Conservation (phyloP, 106 monocot species). For the Iris macrosiphon region DNA sequence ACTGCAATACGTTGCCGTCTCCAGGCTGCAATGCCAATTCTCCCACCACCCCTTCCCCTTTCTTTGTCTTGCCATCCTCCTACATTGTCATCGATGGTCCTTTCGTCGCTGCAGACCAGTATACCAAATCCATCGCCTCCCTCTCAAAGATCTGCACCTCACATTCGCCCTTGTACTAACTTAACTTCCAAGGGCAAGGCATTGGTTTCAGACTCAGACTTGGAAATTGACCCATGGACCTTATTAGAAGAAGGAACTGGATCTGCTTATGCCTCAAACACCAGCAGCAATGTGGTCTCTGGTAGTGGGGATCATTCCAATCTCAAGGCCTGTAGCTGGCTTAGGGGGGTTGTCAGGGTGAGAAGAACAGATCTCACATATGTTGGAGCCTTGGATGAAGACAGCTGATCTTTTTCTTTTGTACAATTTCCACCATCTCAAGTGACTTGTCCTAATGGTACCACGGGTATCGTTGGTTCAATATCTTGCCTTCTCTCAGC, state of each 20-base stretch:
- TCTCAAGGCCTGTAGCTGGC: slow-evolving; percentile 89
- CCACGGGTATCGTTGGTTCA: no score
- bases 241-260: slow-evolving; percentile 84
- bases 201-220: slow-evolving; percentile 27
- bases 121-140: slow-evolving; percentile 4
- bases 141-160: slow-evolving; percentile 18
- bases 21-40: slow-evolving; percentile 85
- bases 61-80: slow-evolving; percentile 55
- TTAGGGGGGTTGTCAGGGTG: slow-evolving; percentile 89
- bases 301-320: slow-evolving; percentile 59
- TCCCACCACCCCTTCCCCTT: slow-evolving; percentile 37
- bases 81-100: slow-evolving; percentile 13
- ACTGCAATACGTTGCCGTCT: slow-evolving; percentile 48
- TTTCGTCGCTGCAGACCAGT: background rate
- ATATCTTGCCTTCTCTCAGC: no score
- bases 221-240: slow-evolving; percentile 92
- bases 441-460: background rate
- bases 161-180: slow-evolving; percentile 26
- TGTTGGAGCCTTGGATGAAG: slow-evolving; percentile 75
- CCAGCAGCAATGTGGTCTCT: slow-evolving; percentile 19
- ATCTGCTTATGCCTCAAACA: slow-evolving; percentile 26
- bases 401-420: slow-evolving; percentile 52
- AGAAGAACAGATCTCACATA: slow-evolving; percentile 92
- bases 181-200: slow-evolving; percentile 37
- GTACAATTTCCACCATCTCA: slow-evolving; percentile 9